phyloP scores from a whole-genome alignment of 768 basidiomycete genomes.

The Podaxis sp. region DNA sequence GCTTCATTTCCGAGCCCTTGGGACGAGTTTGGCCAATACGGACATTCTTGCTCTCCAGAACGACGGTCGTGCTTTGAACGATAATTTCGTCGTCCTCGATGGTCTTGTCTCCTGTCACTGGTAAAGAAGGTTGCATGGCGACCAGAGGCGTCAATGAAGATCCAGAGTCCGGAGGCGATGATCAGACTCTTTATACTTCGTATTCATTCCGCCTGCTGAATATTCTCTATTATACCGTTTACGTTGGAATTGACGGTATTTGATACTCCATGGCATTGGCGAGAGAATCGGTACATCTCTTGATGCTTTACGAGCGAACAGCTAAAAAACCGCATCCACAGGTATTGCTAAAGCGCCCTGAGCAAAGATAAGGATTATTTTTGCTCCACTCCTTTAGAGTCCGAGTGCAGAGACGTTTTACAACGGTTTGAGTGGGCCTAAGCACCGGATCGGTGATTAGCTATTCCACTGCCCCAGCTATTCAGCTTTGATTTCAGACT shows the following conservation, averaged over 20 bases:
- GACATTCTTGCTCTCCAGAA: constrained; percentile 39
- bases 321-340: constrained; percentile 39
- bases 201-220: background rate
- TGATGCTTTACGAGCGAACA: constrained; percentile 29
- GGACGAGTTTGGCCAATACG: constrained; percentile 35
- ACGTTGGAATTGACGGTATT: constrained; percentile 13
- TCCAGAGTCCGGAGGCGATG: background rate
- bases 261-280: constrained; percentile 24
- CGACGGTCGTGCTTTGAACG: constrained; percentile 48
- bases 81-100: constrained; percentile 31
- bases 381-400: constrained; percentile 5
- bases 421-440: no score
- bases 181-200: constrained; percentile 5
- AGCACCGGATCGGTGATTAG: no score
- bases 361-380: constrained; percentile 16
- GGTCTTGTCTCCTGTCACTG: constrained; percentile 21
- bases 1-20: constrained; percentile 59
- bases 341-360: background rate
- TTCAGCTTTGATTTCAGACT: no score
- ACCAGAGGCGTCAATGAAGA: constrained; percentile 2
- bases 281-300: constrained; percentile 6
- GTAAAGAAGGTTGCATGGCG: constrained; percentile 7
- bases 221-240: background rate
- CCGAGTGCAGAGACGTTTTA: no score
- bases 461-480: no score